phyloP scores from a whole-genome alignment of 768 basidiomycete genomes.

The Naganishia vaughanmartiniae region DNA sequence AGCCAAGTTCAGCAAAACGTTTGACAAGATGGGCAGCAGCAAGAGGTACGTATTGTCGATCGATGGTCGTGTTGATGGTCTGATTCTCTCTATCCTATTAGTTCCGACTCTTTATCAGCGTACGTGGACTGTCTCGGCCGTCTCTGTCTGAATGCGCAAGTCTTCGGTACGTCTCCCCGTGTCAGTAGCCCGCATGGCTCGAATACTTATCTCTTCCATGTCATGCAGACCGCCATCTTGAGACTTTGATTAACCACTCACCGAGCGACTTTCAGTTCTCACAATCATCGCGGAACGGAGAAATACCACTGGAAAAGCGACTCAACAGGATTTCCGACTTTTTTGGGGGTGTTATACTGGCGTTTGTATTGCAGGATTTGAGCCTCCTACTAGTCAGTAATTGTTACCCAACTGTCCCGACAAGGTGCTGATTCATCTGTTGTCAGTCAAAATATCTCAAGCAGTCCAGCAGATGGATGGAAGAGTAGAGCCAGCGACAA shows the following conservation, averaged over 20 bases:
- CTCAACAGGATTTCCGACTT: slow-evolving; percentile 31
- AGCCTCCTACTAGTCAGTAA: slow-evolving; percentile 30
- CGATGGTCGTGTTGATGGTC: neutral
- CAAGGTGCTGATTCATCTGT: neutral
- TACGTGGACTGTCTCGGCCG: neutral
- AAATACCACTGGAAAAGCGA: slow-evolving; percentile 18
- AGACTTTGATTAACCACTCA: neutral
- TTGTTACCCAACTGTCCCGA: neutral
- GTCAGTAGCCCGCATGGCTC: neutral
- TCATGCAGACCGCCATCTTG: slow-evolving; percentile 14
- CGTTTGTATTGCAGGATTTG: slow-evolving; percentile 33
- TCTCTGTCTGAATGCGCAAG: slow-evolving; percentile 16
- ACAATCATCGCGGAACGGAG: neutral
- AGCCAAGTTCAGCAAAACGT: slow-evolving; percentile 30
- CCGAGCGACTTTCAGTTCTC: neutral
- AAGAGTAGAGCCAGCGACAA: slow-evolving; percentile 12
- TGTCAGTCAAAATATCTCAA: slow-evolving; percentile 33
- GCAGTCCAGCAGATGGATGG: slow-evolving; percentile 30
- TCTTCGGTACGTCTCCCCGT: slow-evolving; percentile 20
- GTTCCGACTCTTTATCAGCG: slow-evolving; percentile 27
- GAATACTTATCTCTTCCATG: neutral
- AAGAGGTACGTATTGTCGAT: slow-evolving; percentile 25
- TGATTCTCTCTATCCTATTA: neutral
- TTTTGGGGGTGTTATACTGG: slow-evolving; percentile 24
- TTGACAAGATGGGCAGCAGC: slow-evolving; percentile 32